Evolutionary conservation across 202 grass and related monocot species (phyloP).

Genomic region (Setaria italica): DNA sequence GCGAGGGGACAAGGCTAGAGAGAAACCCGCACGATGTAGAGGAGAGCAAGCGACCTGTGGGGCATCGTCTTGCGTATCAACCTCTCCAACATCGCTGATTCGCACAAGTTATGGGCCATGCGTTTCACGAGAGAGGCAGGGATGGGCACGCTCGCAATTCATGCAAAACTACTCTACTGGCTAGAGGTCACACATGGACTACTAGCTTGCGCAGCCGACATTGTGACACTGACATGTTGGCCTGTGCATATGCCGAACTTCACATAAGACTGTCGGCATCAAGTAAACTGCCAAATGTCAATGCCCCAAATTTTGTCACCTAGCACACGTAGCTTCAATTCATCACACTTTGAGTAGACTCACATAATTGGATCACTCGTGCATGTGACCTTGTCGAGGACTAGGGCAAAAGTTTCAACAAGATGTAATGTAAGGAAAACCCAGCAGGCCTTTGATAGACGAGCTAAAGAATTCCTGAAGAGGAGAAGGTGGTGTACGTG

Average conservation of each 20-base stretch:
- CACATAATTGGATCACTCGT: background rate
- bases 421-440: background rate
- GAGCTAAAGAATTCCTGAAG: background rate
- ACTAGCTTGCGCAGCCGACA: background rate
- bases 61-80: constrained; percentile 39
- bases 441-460: background rate
- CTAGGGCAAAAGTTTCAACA: background rate
- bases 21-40: constrained; percentile 56
- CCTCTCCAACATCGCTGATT: constrained; percentile 27
- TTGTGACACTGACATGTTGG: constrained; percentile 30
- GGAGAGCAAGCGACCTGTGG: constrained; percentile 46
- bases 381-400: constrained; percentile 3
- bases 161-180: constrained; percentile 2
- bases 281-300: constrained; percentile 19
- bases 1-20: constrained; percentile 56
- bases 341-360: background rate
- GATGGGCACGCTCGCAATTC: constrained; percentile 18
- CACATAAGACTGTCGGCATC: constrained; percentile 19
- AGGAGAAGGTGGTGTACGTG: constrained; percentile 37
- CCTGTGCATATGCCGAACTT: background rate
- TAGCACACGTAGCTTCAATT: background rate
- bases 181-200: background rate
- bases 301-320: constrained; percentile 20
- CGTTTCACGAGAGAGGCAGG: constrained; percentile 2
- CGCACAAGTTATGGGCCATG: constrained; percentile 39